These are phyloP conservation scores for Epichloe gansuensis DNA, from an alignment of 2,329 filamentous ascomycete species.

Conservation along the genomic window DNA sequence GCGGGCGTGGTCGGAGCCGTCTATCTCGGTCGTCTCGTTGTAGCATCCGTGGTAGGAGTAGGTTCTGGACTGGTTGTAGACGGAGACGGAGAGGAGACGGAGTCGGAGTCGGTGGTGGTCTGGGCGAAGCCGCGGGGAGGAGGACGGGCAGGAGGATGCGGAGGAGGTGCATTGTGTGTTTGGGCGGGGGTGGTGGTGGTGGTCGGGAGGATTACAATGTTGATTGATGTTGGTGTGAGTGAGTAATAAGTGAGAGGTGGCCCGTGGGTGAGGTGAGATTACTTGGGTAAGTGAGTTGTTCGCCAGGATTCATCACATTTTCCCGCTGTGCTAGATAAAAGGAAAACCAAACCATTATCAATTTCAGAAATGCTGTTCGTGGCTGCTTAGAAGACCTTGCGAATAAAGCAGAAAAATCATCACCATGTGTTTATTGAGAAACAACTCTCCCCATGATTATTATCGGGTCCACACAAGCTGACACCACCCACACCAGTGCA, in stretches of 20 bases:
- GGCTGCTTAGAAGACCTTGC: too few relatives aligned
- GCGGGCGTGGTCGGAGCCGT: constrained; percentile 28
- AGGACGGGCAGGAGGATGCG: constrained; percentile 6
- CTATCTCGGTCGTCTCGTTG: constrained; percentile 41
- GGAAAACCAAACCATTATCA: too few relatives aligned
- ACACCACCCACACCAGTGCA: too few relatives aligned
- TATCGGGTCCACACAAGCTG: too few relatives aligned
- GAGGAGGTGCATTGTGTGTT: constrained; percentile 5
- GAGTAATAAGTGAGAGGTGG: neutral
- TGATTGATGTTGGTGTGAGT: neutral
- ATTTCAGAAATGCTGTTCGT: too few relatives aligned
- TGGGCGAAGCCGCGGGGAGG: constrained; percentile 5
- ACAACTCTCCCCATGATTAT: too few relatives aligned
- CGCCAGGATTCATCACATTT: too few relatives aligned
- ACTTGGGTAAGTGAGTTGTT: too few relatives aligned
- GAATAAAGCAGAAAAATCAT: too few relatives aligned
- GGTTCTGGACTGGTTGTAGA: constrained; percentile 23
- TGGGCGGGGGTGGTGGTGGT: neutral
- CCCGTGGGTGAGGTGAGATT: too few relatives aligned
- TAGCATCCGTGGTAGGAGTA: constrained; percentile 46
- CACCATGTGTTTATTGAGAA: too few relatives aligned
- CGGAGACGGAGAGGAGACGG: constrained; percentile 23
- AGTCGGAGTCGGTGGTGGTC: constrained; percentile 6
- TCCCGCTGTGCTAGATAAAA: too few relatives aligned
- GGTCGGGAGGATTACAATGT: neutral